Evolutionary conservation across 139 green algal species (phyloP).

Genomic region (Micromonas pusilla): DNA sequence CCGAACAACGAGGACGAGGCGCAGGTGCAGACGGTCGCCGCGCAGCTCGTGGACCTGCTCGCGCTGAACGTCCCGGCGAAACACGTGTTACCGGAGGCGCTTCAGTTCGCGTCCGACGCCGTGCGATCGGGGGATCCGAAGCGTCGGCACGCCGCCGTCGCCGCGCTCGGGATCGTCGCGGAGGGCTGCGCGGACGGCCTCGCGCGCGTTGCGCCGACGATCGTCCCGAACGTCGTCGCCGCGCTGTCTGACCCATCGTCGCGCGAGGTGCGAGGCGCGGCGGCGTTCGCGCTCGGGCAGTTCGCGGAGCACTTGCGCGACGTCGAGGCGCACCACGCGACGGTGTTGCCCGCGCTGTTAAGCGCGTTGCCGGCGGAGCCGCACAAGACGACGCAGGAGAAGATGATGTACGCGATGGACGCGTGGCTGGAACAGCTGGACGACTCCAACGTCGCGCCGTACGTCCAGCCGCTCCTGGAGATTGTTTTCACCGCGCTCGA

Average conservation of each 20-base stretch:
- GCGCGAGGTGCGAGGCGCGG: constrained; percentile 44
- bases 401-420: constrained; percentile 57
- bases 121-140: constrained; percentile 25
- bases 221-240: constrained; percentile 37
- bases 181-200: constrained; percentile 49
- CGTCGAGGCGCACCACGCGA: constrained; percentile 47
- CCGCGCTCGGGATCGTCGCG: constrained; percentile 41
- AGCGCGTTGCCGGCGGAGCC: constrained; percentile 19
- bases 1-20: constrained; percentile 18
- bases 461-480: constrained; percentile 45
- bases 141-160: constrained; percentile 38
- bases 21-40: constrained; percentile 28
- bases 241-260: constrained; percentile 41
- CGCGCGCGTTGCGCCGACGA: constrained; percentile 16
- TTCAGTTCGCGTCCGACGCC: constrained; percentile 36
- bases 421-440: constrained; percentile 54
- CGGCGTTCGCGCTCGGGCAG: constrained; percentile 57
- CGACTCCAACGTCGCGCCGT: constrained; percentile 45
- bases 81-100: constrained; percentile 43
- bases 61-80: constrained; percentile 47
- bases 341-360: constrained; percentile 21
- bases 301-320: constrained; percentile 55
- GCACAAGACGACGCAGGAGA: constrained; percentile 24
- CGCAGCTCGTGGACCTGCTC: constrained; percentile 54
- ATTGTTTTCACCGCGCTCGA: constrained; percentile 1